Evolutionary conservation across 345 rosid genomes (phyloP).

Genomic region (Eucalyptus albens): DNA sequence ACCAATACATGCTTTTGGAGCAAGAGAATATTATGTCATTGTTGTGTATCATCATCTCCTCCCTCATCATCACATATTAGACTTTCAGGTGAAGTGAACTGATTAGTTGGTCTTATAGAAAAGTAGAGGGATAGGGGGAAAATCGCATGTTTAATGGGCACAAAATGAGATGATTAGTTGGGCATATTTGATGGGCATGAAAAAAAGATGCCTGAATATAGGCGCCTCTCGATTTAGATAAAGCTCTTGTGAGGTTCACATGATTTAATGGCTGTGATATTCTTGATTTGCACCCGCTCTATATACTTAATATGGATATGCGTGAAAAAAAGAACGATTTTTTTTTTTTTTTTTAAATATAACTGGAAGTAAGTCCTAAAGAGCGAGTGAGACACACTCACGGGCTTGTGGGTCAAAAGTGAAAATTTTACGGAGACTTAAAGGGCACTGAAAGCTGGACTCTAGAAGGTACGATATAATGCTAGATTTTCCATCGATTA

Average conservation of each 20-base stretch:
- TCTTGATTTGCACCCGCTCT: background rate
- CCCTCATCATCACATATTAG: background rate
- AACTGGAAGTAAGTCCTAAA: background rate
- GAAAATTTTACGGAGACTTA: background rate
- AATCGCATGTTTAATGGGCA: background rate
- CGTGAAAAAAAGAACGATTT: no score
- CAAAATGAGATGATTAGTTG: background rate
- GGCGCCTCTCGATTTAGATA: background rate
- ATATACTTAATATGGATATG: background rate
- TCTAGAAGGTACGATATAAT: background rate
- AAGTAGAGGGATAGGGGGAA: background rate
- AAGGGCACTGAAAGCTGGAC: background rate
- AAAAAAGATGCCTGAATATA: background rate
- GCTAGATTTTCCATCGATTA: background rate
- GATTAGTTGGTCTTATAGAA: background rate
- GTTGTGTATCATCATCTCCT: background rate
- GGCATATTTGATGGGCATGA: background rate
- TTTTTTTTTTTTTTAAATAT: background rate
- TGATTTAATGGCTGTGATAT: accelerated
- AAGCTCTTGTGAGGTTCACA: background rate
- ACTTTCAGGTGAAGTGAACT: background rate
- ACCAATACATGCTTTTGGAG: background rate
- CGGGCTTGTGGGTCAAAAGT: background rate
- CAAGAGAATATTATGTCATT: background rate
- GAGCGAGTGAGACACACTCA: background rate